These are phyloP conservation scores for Nakataea oryzae DNA, from an alignment of 2,329 filamentous ascomycete genomes.

Conservation along the genomic window DNA sequence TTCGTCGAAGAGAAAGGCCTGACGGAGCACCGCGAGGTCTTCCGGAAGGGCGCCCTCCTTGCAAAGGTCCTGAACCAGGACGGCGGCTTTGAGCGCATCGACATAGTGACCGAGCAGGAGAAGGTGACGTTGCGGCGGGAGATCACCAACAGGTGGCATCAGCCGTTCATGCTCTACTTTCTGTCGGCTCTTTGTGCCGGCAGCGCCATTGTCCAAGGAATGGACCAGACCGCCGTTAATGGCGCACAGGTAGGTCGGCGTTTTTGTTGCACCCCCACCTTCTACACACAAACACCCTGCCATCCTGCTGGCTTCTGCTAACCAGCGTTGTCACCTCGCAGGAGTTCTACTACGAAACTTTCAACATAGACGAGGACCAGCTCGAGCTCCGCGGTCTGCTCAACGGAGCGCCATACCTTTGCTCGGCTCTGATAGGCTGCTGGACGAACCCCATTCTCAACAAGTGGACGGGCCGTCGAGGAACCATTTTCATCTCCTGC, in stretches of 20 bases:
- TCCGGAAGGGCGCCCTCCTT: not conserved
- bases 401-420: slow-evolving; percentile 1
- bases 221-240: slow-evolving; percentile 1
- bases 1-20: slow-evolving; percentile 1
- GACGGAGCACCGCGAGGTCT: not conserved
- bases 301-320: not conserved
- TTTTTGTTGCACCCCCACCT: not conserved
- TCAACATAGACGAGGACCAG: not conserved
- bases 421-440: slow-evolving; percentile 33
- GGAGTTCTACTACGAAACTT: not conserved
- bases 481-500: slow-evolving; percentile 16
- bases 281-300: not conserved
- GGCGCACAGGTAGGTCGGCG: not conserved
- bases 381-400: not conserved
- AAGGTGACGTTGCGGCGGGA: not conserved
- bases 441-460: slow-evolving; percentile 36
- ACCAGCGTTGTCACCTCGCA: not conserved
- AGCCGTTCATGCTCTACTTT: slow-evolving; percentile 1
- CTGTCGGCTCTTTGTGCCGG: not conserved
- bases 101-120: not conserved
- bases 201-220: not conserved
- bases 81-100: not conserved
- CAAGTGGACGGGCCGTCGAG: slow-evolving; percentile 27
- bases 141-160: not conserved
- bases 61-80: slow-evolving; percentile 1